phyloP scores from a whole-genome alignment of 768 basidiomycete species.

The Hydnomerulius pinastri region DNA sequence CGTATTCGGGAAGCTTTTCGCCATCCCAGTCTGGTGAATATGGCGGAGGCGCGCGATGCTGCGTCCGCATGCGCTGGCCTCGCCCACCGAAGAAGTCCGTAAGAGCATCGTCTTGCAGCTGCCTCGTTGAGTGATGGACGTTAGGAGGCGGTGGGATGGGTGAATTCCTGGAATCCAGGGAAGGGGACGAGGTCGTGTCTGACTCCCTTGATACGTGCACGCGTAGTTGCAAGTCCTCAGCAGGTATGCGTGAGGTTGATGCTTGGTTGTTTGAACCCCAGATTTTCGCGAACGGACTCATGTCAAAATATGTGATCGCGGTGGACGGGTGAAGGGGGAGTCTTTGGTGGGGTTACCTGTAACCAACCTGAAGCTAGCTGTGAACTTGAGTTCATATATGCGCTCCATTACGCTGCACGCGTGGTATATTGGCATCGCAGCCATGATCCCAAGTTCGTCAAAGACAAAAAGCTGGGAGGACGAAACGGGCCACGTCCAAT shows the following conservation, averaged over 20 bases:
- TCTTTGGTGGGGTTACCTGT: constrained; percentile 12
- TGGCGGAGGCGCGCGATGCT: constrained; percentile 37
- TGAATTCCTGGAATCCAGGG: constrained; percentile 15
- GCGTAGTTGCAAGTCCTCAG: constrained; percentile 22
- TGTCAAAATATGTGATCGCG: constrained; percentile 3
- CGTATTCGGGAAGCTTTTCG: constrained; percentile 29
- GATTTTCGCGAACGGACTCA: constrained; percentile 17
- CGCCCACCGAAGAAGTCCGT: constrained; percentile 35
- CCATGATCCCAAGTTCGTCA: constrained; percentile 20
- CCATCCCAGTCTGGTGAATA: constrained; percentile 45
- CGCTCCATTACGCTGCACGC: constrained; percentile 10
- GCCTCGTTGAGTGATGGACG: constrained; percentile 25
- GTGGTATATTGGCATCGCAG: constrained; percentile 10
- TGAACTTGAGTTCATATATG: constrained; percentile 24
- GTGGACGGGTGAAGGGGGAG: background rate
- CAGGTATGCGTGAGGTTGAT: constrained; percentile 9
- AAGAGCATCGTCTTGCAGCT: constrained; percentile 30
- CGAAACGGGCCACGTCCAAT: too few species aligned
- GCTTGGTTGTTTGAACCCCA: constrained; percentile 5
- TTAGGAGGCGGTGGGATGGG: constrained; percentile 22
- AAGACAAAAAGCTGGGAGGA: constrained; percentile 30
- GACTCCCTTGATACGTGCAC: constrained; percentile 26
- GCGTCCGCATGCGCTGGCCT: constrained; percentile 23
- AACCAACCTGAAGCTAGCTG: constrained; percentile 6
- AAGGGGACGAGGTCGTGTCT: constrained; percentile 14